Evolutionary conservation across 2,329 filamentous ascomycete species (phyloP).

Genomic region (Epichloe brachyelytri): DNA sequence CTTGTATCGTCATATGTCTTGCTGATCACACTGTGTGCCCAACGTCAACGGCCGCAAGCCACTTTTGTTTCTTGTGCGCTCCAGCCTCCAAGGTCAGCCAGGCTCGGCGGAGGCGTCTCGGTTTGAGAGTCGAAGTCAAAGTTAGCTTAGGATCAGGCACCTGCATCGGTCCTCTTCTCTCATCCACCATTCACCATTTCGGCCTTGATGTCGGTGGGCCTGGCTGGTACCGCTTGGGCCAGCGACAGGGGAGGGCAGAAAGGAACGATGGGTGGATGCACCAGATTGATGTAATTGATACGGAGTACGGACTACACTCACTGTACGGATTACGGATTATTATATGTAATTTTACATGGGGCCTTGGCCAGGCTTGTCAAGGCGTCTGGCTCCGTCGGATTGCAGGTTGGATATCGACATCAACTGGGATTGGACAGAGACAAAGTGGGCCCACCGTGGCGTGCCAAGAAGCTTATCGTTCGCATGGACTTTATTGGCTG

Average conservation of each 20-base stretch:
- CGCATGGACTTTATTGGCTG: conserved; percentile 1
- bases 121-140: too few species aligned
- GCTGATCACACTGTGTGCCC: conserved; percentile 1
- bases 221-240: not conserved
- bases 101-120: not conserved
- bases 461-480: conserved; percentile 4
- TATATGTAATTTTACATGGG: not conserved
- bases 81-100: not conserved
- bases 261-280: not conserved
- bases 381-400: not conserved
- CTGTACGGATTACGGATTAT: too few species aligned
- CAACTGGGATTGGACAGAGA: not conserved
- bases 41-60: not conserved
- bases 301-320: too few species aligned
- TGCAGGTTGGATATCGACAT: not conserved
- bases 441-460: not conserved
- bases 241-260: not conserved
- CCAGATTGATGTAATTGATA: not conserved
- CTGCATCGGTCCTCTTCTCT: not conserved
- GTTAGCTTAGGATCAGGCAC: too few species aligned
- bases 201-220: not conserved
- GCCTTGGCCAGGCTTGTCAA: too few species aligned
- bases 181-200: not conserved
- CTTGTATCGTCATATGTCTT: not conserved
- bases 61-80: not conserved